Evolutionary conservation across 768 basidiomycete species (phyloP), one percentile per base, ranked within the genome.

Genomic region (Paxillus rubicundulus): DNA sequence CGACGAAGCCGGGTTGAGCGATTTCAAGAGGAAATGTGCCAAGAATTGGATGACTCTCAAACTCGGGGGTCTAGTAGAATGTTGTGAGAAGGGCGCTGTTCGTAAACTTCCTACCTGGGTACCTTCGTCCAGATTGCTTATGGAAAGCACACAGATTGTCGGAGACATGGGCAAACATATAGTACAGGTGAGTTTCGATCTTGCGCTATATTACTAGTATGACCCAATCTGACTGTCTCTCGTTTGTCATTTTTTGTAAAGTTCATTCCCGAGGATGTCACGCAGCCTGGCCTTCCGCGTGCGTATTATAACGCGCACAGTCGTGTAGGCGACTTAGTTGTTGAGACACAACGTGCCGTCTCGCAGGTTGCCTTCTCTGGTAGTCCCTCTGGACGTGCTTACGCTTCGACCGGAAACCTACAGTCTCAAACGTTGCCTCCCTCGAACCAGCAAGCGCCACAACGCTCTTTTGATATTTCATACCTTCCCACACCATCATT

Each of bases 61-160:
- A 72, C 94, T 95, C 64, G 92, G 91, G 20, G 93, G 90, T 6
- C 70, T 96, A 40, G 68, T 85, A 41, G 94, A 97, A 68, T 84
- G 82, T 51, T 87, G 86, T 48, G 89, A 94, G 72, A 95, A 91
- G 70, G 87, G 90, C 50, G 72, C 64, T 37, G 79, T 84, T 39
- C 36, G 79, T 70, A 21, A 20, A 37, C 30, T 20, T 43, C 24
- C 17, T 42, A 0, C 24, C 24, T 17, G 20, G 32, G 27, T 50
- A 21, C 42, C 10, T 32, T 21, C 36, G 13, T 20, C 17, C 7
- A 16, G 32, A 6, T 33, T 18, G 49, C 37, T 47, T 36, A 57
- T 5, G n/a, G 24, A 9, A 37, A 18, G 3, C 27, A 7, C 18
- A 24, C 49, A 80, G 72, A 76, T 80, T 34, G 76, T 77, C 24